Conservation (phyloP, 805 yeast genomes). For the Scheffersomyces coipomensis region DNA sequence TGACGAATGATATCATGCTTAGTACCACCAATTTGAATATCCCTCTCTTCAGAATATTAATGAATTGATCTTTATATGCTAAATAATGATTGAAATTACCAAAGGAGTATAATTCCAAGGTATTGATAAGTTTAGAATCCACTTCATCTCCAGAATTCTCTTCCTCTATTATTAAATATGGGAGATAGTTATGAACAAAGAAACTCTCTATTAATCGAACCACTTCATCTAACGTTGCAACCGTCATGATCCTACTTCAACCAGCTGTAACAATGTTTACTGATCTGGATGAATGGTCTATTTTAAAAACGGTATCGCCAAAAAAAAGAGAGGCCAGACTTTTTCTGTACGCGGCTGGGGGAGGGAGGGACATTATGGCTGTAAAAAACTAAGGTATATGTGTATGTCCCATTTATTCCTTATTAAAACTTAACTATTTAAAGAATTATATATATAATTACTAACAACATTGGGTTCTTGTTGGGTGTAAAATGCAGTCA, state of each 20-base stretch:
- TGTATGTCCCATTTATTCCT: too few species aligned
- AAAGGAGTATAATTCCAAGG: slow-evolving; percentile 38
- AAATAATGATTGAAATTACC: slow-evolving; percentile 28
- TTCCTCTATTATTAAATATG: not conserved
- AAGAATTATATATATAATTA: not conserved
- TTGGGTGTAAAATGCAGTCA: not conserved
- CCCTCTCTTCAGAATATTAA: slow-evolving; percentile 7
- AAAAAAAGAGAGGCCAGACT: too few species aligned
- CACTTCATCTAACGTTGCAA: not conserved
- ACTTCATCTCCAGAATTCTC: not conserved
- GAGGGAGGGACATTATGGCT: too few species aligned
- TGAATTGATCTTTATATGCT: slow-evolving; percentile 13
- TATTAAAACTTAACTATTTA: too few species aligned
- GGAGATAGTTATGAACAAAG: not conserved
- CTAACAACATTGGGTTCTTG: not conserved
- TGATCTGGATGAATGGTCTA: too few species aligned
- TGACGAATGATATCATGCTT: slow-evolving; percentile 21
- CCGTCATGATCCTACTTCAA: not conserved
- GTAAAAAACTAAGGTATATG: too few species aligned
- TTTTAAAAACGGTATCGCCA: too few species aligned
- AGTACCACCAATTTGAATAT: slow-evolving; percentile 25
- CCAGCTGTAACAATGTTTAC: too few species aligned
- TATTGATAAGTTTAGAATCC: slow-evolving; percentile 13
- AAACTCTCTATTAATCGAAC: not conserved
- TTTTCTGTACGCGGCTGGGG: too few species aligned